phyloP scores from a whole-genome alignment of 2,329 filamentous ascomycete species.

The Xylaria digitata region DNA sequence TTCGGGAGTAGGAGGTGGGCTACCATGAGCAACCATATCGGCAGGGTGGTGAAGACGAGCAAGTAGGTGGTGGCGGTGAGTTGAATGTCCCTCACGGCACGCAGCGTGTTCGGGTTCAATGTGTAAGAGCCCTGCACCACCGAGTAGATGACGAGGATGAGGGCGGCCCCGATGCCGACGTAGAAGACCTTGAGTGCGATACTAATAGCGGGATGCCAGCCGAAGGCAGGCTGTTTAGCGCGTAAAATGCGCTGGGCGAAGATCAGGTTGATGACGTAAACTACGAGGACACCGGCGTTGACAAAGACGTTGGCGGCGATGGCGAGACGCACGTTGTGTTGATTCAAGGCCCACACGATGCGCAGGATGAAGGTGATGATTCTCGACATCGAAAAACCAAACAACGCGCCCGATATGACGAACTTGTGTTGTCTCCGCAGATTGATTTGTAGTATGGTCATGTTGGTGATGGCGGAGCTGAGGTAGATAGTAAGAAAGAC shows the following conservation, averaged over 20 bases:
- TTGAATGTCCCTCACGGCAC: constrained; percentile 45
- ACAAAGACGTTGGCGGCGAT: constrained; percentile 52
- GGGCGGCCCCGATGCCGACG: constrained; percentile 44
- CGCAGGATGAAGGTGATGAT: constrained; percentile 52
- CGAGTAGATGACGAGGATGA: constrained; percentile 50
- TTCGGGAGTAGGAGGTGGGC: constrained; percentile 48
- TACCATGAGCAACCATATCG: constrained; percentile 43
- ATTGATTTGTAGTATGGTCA: constrained; percentile 63
- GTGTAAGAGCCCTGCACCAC: constrained; percentile 48
- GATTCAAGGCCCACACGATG: constrained; percentile 51
- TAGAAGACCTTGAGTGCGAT: constrained; percentile 46
- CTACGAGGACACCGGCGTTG: constrained; percentile 52
- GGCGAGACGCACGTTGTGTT: constrained; percentile 47
- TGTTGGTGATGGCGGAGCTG: constrained; percentile 64
- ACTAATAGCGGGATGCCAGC: constrained; percentile 51
- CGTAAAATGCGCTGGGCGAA: constrained; percentile 55
- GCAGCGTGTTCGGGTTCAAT: constrained; percentile 39
- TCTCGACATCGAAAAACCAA: constrained; percentile 54
- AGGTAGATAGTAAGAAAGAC: constrained; percentile 72
- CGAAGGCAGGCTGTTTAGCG: constrained; percentile 52
- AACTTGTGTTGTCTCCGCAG: constrained; percentile 54
- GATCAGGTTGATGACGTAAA: constrained; percentile 55
- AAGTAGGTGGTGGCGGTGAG: constrained; percentile 46
- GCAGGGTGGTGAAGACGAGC: constrained; percentile 47
- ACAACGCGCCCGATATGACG: constrained; percentile 51